phyloP scores from a whole-genome alignment of 129 eudicot species.

The Dittrichia graveolens region DNA sequence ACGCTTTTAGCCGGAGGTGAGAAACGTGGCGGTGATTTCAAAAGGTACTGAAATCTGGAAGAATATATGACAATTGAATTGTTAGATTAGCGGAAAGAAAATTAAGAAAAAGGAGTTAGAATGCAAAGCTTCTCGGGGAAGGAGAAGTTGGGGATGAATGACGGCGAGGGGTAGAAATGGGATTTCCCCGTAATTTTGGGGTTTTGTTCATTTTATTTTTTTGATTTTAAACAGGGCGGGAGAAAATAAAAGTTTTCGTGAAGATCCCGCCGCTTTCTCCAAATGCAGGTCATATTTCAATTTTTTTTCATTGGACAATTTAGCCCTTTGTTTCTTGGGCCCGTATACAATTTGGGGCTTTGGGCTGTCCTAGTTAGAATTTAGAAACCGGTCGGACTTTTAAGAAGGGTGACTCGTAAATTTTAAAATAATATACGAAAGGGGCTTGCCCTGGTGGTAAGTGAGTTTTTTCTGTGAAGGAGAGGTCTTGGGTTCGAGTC shows the following conservation, averaged over 20 bases:
- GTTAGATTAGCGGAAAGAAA: background rate
- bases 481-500: no score
- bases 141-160: slow-evolving; percentile 5
- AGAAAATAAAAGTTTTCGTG: background rate
- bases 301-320: background rate
- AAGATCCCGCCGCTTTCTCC: background rate
- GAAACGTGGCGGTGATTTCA: background rate
- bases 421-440: no score
- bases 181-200: background rate
- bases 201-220: background rate
- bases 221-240: slow-evolving; percentile 2
- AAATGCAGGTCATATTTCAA: background rate
- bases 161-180: slow-evolving; percentile 25
- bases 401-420: no score
- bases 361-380: no score
- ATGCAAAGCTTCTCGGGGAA: slow-evolving; percentile 29
- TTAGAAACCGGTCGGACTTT: no score
- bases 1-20: slow-evolving; percentile 14
- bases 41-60: background rate
- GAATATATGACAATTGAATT: background rate
- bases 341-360: no score
- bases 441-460: no score
- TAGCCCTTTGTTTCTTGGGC: no score
- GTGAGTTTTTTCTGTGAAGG: no score
- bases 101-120: background rate